Conservation (phyloP, 2,329 filamentous ascomycete species). For the Stagonosporopsis chrysanthemi region DNA sequence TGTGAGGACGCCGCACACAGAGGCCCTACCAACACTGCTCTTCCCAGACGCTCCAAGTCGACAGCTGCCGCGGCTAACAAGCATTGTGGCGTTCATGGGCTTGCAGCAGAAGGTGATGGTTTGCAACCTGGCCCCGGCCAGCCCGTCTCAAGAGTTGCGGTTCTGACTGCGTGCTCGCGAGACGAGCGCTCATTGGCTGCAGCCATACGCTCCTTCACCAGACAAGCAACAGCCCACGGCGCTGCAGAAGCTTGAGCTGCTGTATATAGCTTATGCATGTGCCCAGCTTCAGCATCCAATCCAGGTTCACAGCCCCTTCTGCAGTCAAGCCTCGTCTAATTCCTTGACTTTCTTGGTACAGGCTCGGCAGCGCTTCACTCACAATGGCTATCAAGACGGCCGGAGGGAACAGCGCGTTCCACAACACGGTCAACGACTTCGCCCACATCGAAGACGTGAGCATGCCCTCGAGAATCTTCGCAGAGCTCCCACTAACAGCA, state of each 20-base stretch:
- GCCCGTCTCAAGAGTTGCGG: constrained; percentile 7
- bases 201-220: constrained; percentile 5
- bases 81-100: constrained; percentile 15
- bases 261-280: constrained; percentile 20
- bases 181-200: constrained; percentile 8
- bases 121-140: constrained; percentile 11
- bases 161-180: constrained; percentile 20
- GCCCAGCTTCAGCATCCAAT: constrained; percentile 9
- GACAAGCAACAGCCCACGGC: constrained; percentile 11
- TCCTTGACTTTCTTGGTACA: constrained; percentile 26
- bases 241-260: constrained; percentile 5
- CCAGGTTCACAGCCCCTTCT: constrained; percentile 15
- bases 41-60: constrained; percentile 7
- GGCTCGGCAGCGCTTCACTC: constrained; percentile 28
- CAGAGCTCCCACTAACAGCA: not conserved
- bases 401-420: constrained; percentile 43
- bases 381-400: constrained; percentile 28
- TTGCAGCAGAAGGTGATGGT: constrained; percentile 6
- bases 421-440: constrained; percentile 74
- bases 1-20: constrained; percentile 10
- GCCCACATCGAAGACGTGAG: constrained; percentile 14
- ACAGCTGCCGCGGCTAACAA: constrained; percentile 13
- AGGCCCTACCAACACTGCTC: constrained; percentile 11
- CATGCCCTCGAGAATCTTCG: not conserved
- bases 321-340: constrained; percentile 20